phyloP scores from a whole-genome alignment of 169 alveolate species.

The Cyclospora cayetanensis region DNA sequence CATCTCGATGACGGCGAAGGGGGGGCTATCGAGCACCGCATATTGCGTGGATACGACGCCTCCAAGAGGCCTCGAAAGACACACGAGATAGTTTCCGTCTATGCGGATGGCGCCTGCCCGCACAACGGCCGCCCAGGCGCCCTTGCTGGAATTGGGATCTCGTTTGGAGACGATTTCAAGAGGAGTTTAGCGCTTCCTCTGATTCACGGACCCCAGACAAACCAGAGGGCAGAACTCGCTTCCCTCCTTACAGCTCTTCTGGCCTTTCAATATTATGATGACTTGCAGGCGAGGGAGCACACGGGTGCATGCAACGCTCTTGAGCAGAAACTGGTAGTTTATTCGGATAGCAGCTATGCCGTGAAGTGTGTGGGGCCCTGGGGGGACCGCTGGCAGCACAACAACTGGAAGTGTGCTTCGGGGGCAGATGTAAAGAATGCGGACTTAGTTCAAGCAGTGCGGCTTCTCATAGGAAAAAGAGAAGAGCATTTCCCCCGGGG shows the following conservation, averaged over 20 bases:
- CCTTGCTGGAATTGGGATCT: conserved; percentile 2
- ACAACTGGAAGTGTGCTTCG: background rate
- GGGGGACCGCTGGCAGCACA: background rate
- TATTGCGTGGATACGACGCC: too few species aligned
- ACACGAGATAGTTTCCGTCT: background rate
- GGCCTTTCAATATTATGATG: background rate
- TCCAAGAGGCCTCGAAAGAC: too few species aligned
- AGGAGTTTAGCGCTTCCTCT: background rate
- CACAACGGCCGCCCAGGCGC: background rate
- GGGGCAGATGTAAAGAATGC: background rate
- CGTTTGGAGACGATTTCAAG: background rate
- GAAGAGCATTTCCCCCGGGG: background rate
- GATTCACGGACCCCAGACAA: background rate
- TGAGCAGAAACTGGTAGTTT: background rate
- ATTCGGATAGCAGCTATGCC: background rate
- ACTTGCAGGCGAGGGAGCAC: background rate
- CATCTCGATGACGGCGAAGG: too few species aligned
- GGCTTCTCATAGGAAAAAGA: background rate
- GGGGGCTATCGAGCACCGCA: too few species aligned
- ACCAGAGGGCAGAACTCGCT: conserved; percentile 26
- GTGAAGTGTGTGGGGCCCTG: conserved; percentile 9
- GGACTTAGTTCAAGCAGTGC: background rate
- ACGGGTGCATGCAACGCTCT: background rate
- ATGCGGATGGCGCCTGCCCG: conserved; percentile 6
- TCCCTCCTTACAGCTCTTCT: background rate